Evolutionary conservation across 139 green algal species (phyloP).

Genomic region (Pedinophyceae sp.): DNA sequence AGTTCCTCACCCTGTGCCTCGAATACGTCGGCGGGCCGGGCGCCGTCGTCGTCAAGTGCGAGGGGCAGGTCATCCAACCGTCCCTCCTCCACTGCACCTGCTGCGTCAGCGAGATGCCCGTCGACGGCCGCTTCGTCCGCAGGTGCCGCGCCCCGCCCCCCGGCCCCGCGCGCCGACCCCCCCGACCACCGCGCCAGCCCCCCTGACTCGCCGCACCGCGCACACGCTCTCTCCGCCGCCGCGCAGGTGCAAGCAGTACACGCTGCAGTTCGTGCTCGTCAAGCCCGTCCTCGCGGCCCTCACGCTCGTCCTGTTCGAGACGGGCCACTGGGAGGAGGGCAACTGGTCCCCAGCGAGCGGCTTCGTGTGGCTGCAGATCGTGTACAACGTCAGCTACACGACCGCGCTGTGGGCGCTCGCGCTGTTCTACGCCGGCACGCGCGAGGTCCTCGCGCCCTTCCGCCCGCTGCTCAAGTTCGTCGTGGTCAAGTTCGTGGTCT

Average conservation of each 20-base stretch:
- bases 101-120: slow-evolving; percentile 62
- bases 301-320: slow-evolving; percentile 58
- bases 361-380: slow-evolving; percentile 64
- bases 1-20: slow-evolving; percentile 85
- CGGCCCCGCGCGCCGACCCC: too few relatives aligned
- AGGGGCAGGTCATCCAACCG: slow-evolving; percentile 64
- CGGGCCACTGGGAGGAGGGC: slow-evolving; percentile 59
- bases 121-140: slow-evolving; percentile 70
- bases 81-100: slow-evolving; percentile 69
- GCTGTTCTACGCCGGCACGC: slow-evolving; percentile 85
- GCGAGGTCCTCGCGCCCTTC: slow-evolving; percentile 78
- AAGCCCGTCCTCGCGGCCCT: slow-evolving; percentile 78
- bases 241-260: slow-evolving; percentile 72
- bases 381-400: slow-evolving; percentile 93
- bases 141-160: too few relatives aligned
- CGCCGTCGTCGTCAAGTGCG: slow-evolving; percentile 66
- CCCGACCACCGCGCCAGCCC: too few relatives aligned
- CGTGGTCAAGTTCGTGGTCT: slow-evolving; percentile 89
- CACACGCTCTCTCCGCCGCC: too few relatives aligned
- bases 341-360: slow-evolving; percentile 46
- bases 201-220: too few relatives aligned
- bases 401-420: slow-evolving; percentile 78
- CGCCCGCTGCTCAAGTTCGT: slow-evolving; percentile 90
- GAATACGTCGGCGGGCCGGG: slow-evolving; percentile 89
- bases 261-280: slow-evolving; percentile 88